Conservation (phyloP, 805 yeast genomes). For the Yamadazyma endophytica region DNA sequence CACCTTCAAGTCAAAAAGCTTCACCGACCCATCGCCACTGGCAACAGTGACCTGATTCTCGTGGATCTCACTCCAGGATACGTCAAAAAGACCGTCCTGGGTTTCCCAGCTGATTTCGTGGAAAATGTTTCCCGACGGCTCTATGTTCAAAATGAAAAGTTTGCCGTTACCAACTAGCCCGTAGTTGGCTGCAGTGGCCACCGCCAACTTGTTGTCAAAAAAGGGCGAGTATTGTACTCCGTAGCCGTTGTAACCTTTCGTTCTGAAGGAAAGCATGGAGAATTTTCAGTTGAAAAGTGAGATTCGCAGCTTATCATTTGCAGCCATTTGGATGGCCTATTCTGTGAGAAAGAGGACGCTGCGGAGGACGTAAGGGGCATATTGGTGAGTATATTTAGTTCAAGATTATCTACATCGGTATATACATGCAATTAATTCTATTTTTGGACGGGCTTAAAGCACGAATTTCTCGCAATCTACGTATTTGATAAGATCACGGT, state of each 20-base stretch:
- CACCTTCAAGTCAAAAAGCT: constrained; percentile 72
- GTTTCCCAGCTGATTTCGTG: constrained; percentile 69
- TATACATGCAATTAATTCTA: constrained; percentile 1
- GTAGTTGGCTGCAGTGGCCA: constrained; percentile 86
- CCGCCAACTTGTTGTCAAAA: constrained; percentile 84
- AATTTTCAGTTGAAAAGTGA: neutral
- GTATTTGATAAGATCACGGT: constrained; percentile 29
- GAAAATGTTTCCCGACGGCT: constrained; percentile 56
- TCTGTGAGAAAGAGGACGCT: no score
- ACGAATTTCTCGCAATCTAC: constrained; percentile 36
- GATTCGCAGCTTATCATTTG: neutral
- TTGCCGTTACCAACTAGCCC: constrained; percentile 95
- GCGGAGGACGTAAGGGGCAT: no score
- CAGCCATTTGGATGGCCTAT: no score
- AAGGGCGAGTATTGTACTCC: constrained; percentile 88
- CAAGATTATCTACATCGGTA: no score
- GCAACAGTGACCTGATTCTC: constrained; percentile 83
- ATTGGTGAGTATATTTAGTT: no score
- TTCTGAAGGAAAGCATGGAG: constrained; percentile 76
- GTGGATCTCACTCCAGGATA: constrained; percentile 87
- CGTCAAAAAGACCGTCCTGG: constrained; percentile 87
- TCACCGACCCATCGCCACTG: constrained; percentile 86
- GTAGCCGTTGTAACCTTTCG: constrained; percentile 82
- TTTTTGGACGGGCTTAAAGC: no score
- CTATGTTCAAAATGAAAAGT: constrained; percentile 64